Evolutionary conservation across 345 rosid species (phyloP).

Genomic region (Eucalyptus cloeziana): DNA sequence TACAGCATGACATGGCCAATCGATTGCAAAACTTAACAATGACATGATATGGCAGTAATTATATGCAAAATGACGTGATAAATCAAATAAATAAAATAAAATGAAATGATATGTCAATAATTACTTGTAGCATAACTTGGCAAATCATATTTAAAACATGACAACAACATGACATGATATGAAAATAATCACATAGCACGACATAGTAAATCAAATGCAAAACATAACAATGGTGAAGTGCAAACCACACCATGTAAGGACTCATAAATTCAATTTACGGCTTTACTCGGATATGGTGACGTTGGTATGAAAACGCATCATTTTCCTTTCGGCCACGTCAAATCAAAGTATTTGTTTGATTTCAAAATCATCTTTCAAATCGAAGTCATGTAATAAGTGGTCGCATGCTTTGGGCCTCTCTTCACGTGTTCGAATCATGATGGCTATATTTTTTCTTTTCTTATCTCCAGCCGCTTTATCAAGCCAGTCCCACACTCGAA

Average conservation of each 20-base stretch:
- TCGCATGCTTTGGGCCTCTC: background rate
- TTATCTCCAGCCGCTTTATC: background rate
- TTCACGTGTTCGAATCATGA: background rate
- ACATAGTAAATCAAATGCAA: background rate
- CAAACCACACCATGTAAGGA: background rate
- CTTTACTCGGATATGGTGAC: fast-evolving
- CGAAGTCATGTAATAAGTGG: background rate
- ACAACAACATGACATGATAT: fast-evolving
- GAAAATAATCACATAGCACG: fast-evolving
- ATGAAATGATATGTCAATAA: background rate
- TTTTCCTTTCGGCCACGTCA: background rate
- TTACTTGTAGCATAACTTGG: background rate
- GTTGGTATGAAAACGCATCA: background rate
- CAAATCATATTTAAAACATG: background rate
- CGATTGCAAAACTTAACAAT: fast-evolving
- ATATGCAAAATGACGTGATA: background rate
- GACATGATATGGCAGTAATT: background rate
- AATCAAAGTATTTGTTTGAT: background rate
- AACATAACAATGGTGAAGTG: background rate
- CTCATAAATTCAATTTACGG: background rate
- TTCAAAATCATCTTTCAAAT: background rate
- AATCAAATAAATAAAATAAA: background rate
- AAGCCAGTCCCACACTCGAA: background rate
- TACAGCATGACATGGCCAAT: background rate
- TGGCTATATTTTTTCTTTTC: background rate